A percentile compares a stretch with the other conserved stretches of the same genome.
Evolutionary conservation across 1,139 yeast genomes (phyloP).

Genomic region (Saccharomyces hybrid): DNA sequence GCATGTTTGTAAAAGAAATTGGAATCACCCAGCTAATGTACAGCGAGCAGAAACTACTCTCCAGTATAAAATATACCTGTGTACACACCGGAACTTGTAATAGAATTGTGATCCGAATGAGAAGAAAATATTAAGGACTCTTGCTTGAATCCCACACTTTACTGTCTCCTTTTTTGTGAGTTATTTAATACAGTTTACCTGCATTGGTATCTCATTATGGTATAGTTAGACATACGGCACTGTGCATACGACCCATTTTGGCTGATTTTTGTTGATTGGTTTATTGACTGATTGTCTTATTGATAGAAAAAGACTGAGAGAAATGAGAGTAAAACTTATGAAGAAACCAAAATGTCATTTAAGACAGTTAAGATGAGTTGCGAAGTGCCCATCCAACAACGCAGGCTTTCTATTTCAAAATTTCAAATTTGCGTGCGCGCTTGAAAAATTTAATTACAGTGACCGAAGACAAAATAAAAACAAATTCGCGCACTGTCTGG

Average conservation of each 20-base stretch:
- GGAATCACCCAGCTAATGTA: slow-evolving; percentile 33
- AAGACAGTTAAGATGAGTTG: too few species aligned
- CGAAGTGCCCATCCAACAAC: too few species aligned
- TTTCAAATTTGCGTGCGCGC: too few species aligned
- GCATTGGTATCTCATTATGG: neutral
- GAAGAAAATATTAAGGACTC: slow-evolving; percentile 2
- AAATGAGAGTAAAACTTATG: too few species aligned
- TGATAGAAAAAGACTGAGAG: neutral
- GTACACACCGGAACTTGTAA: slow-evolving; percentile 29
- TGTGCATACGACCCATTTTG: slow-evolving; percentile 78
- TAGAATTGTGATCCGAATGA: slow-evolving; percentile 25
- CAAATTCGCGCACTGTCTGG: too few species aligned
- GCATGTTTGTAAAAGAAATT: slow-evolving; percentile 9
- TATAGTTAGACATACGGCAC: slow-evolving; percentile 50
- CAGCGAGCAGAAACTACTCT: slow-evolving; percentile 14
- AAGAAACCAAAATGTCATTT: too few species aligned
- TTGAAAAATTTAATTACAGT: too few species aligned
- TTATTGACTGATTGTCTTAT: neutral
- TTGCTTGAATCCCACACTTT: neutral
- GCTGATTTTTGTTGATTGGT: slow-evolving; percentile 32
- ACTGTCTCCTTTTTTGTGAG: neutral
- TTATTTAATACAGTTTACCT: neutral
- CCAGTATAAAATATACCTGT: slow-evolving; percentile 11
- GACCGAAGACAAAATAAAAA: too few species aligned
- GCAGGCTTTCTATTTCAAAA: too few species aligned